Evolutionary conservation across 345 rosid genomes (phyloP).

Genomic region (Eucalyptus leucophloia): DNA sequence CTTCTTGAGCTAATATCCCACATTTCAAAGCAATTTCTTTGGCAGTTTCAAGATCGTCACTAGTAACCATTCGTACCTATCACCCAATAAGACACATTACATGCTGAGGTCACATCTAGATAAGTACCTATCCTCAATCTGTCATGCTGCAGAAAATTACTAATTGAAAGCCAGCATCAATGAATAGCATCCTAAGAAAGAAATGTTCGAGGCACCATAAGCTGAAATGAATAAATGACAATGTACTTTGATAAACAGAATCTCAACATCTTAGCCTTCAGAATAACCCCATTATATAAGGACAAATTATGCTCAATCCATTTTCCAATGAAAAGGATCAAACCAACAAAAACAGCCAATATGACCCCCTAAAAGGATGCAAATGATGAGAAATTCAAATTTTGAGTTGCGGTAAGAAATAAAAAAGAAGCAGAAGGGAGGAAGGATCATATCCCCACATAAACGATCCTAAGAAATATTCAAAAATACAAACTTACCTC

Average conservation of each 20-base stretch:
- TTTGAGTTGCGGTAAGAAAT: not conserved
- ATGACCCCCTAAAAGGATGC: not conserved
- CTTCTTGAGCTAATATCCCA: slow-evolving; percentile 57
- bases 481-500: too few species aligned
- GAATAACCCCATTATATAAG: not conserved
- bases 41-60: slow-evolving; percentile 92
- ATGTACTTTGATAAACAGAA: not conserved
- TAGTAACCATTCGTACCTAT: slow-evolving; percentile 97
- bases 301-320: not conserved
- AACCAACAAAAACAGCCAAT: not conserved
- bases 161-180: not conserved
- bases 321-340: not conserved
- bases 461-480: too few species aligned
- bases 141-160: not conserved
- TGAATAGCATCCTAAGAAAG: not conserved
- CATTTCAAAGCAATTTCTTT: slow-evolving; percentile 93
- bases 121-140: not conserved
- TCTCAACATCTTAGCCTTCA: not conserved
- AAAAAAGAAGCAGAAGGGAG: too few species aligned
- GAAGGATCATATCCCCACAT: not conserved
- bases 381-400: not conserved
- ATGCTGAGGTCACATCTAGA: not conserved
- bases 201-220: not conserved
- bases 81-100: not conserved
- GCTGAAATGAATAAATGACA: not conserved